Evolutionary conservation across 2,329 filamentous ascomycete species (phyloP).

Genomic region (Microdochium nivale): DNA sequence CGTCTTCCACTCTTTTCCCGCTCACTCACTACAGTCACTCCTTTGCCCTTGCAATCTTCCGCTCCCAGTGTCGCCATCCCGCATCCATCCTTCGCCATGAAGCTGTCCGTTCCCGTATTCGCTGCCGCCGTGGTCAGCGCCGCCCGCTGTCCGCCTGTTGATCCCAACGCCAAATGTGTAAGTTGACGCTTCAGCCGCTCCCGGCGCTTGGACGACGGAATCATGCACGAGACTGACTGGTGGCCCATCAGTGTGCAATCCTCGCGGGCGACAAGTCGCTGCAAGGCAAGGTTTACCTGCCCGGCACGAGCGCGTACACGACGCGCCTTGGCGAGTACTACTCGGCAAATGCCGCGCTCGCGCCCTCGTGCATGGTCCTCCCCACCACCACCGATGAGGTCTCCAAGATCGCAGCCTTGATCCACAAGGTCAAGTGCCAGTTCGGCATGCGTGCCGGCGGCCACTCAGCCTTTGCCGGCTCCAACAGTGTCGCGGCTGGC

Average conservation of each 20-base stretch:
- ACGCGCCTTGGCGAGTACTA: conserved; percentile 1
- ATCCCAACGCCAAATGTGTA: not conserved
- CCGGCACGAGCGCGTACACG: not conserved
- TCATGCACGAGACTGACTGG: too few relatives aligned
- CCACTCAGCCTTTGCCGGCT: conserved; percentile 5
- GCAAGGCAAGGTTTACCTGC: not conserved
- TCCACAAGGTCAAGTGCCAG: conserved; percentile 6
- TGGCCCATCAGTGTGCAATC: not conserved
- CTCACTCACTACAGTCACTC: too few relatives aligned
- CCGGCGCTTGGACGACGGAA: too few relatives aligned
- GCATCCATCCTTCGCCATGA: not conserved
- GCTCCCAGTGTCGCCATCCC: not conserved
- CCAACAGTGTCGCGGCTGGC: conserved; percentile 6
- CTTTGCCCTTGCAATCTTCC: too few relatives aligned
- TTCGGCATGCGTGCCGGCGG: conserved; percentile 7
- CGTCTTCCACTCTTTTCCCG: not conserved
- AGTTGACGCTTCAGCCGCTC: not conserved
- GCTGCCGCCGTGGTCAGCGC: not conserved
- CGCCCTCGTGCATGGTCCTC: conserved; percentile 1
- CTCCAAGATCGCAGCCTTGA: conserved; percentile 2
- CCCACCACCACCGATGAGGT: conserved; percentile 4
- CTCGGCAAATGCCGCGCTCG: conserved; percentile 1
- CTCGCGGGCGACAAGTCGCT: not conserved
- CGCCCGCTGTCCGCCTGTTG: not conserved
- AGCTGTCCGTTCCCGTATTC: not conserved